Evolutionary conservation across 805 yeast species (phyloP).

Genomic region (Nakazawaea holstii): DNA sequence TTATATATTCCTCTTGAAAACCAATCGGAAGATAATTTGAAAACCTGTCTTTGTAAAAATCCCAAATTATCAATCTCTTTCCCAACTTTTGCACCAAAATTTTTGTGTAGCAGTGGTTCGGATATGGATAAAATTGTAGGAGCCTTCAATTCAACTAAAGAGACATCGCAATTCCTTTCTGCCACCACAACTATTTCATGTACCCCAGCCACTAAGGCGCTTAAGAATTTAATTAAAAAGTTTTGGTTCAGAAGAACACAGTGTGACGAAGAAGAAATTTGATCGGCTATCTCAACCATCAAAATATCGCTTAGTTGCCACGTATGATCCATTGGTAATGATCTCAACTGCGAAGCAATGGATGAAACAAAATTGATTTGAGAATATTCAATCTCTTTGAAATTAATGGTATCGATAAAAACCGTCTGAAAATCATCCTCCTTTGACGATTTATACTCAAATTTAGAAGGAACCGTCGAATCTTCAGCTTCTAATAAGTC

Average conservation of each 20-base stretch:
- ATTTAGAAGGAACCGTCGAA: neutral
- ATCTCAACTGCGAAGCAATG: constrained; percentile 28
- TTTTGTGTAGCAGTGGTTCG: constrained; percentile 19
- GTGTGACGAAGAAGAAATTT: neutral
- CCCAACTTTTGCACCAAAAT: constrained; percentile 17
- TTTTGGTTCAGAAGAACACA: constrained; percentile 16
- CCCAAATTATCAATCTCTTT: constrained; percentile 10
- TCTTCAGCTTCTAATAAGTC: neutral
- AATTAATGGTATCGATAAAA: constrained; percentile 19
- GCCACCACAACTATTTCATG: constrained; percentile 18
- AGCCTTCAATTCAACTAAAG: constrained; percentile 8
- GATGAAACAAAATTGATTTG: constrained; percentile 31
- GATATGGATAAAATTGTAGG: constrained; percentile 28
- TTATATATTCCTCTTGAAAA: constrained; percentile 47
- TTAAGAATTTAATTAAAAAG: constrained; percentile 31
- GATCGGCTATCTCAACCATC: constrained; percentile 12
- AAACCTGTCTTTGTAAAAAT: constrained; percentile 18
- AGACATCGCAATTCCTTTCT: constrained; percentile 16
- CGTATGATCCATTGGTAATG: constrained; percentile 20
- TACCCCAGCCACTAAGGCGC: constrained; percentile 32
- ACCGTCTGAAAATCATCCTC: constrained; percentile 21
- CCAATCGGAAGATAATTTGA: constrained; percentile 33
- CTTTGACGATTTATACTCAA: constrained; percentile 14
- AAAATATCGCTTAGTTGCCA: constrained; percentile 24
- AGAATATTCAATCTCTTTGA: constrained; percentile 20